Evolutionary conservation across 1,284 basidiomycete species (phyloP).

Genomic region (Apiotrichum laibachii): DNA sequence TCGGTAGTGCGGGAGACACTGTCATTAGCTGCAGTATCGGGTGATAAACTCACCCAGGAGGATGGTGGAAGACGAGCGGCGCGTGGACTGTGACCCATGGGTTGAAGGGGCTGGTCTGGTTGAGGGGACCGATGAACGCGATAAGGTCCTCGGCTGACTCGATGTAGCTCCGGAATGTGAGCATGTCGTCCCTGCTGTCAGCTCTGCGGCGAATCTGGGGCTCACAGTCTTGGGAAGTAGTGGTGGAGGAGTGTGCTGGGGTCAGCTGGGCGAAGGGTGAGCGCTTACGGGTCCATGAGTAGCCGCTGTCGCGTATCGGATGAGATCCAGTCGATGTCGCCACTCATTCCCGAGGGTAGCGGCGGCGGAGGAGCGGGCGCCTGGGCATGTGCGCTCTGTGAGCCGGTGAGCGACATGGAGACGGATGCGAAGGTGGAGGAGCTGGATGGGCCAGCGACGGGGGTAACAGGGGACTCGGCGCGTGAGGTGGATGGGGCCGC

Average conservation of each 20-base stretch:
- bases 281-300: conserved; percentile 35
- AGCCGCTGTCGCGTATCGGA: conserved; percentile 15
- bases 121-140: conserved; percentile 35
- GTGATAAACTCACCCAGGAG: conserved; percentile 30
- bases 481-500: not conserved
- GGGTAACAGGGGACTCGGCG: not conserved
- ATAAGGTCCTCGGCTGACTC: conserved; percentile 40
- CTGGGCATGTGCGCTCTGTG: not conserved
- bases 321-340: conserved; percentile 21
- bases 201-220: not conserved
- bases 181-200: conserved; percentile 34
- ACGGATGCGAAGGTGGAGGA: not conserved
- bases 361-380: not conserved
- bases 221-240: conserved; percentile 9
- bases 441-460: conserved; percentile 2
- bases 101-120: conserved; percentile 34
- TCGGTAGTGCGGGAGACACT: conserved; percentile 33
- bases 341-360: not conserved
- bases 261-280: not conserved
- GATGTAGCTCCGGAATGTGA: conserved; percentile 46
- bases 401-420: not conserved
- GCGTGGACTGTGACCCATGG: conserved; percentile 46
- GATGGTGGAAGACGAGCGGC: conserved; percentile 37
- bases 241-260: conserved; percentile 10
- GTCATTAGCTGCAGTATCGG: not conserved